Conservation (phyloP, 768 basidiomycete species). For the Leucogyrophana mollusca region DNA sequence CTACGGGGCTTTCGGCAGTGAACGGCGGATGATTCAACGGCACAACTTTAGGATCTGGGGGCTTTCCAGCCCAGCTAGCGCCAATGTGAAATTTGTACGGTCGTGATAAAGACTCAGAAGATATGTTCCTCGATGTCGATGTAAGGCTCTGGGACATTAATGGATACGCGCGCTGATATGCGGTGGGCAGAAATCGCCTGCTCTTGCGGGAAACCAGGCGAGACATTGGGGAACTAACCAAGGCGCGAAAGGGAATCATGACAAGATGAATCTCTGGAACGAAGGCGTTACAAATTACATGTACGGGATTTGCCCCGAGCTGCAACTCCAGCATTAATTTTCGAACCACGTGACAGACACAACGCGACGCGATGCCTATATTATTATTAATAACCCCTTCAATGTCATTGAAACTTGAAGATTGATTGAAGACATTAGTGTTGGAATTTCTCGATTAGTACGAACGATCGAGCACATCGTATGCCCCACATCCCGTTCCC, state of each 20-base stretch:
- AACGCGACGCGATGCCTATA: too few species aligned
- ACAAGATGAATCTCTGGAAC: background rate
- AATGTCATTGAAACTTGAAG: too few species aligned
- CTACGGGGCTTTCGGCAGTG: constrained; percentile 54
- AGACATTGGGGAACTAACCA: constrained; percentile 12
- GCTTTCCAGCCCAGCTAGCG: constrained; percentile 77
- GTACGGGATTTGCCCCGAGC: background rate
- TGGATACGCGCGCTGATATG: background rate
- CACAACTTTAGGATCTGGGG: constrained; percentile 38
- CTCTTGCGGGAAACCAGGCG: constrained; percentile 6
- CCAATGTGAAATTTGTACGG: constrained; percentile 77
- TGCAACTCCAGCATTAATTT: background rate
- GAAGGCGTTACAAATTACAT: background rate
- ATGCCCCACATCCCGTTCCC: too few species aligned
- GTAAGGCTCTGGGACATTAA: background rate
- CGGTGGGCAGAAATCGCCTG: background rate
- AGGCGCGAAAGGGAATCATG: background rate
- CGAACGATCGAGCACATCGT: too few species aligned
- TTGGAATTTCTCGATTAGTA: too few species aligned
- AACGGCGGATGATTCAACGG: constrained; percentile 46
- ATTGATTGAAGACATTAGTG: too few species aligned
- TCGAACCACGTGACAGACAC: too few species aligned
- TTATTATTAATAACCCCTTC: too few species aligned
- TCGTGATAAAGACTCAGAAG: constrained; percentile 26
- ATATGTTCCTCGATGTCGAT: constrained; percentile 15